These are phyloP conservation scores for Blyttiomyces sp. DNA, from an alignment of 371 early-diverging fungal genomes.

Conservation along the genomic window DNA sequence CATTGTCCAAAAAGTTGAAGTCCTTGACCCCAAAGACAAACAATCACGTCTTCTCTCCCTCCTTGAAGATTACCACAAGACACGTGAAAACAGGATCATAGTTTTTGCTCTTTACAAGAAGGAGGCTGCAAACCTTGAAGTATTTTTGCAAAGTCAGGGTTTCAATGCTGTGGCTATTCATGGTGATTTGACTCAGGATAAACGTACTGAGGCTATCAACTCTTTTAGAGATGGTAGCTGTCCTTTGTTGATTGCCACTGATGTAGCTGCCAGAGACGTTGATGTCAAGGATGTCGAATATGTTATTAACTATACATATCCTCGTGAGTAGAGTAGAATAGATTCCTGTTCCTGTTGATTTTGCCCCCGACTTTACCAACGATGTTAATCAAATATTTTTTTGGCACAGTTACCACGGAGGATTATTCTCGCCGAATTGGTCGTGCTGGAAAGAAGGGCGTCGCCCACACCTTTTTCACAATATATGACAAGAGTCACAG, in stretches of 20 bases:
- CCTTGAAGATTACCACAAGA: slow-evolving; percentile 76
- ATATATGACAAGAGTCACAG: slow-evolving; percentile 92
- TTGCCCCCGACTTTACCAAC: too few species aligned
- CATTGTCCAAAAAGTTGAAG: slow-evolving; percentile 31
- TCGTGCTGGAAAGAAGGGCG: slow-evolving; percentile 94
- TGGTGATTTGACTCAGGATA: slow-evolving; percentile 75
- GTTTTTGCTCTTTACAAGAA: slow-evolving; percentile 94
- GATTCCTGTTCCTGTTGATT: too few species aligned
- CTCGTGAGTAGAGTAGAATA: slow-evolving; percentile 56
- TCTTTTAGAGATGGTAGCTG: slow-evolving; percentile 71
- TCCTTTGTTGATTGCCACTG: slow-evolving; percentile 90
- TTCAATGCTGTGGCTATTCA: slow-evolving; percentile 93
- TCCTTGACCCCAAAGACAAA: slow-evolving; percentile 31
- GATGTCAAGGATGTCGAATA: slow-evolving; percentile 96
- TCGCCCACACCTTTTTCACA: too few species aligned
- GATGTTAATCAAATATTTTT: too few species aligned
- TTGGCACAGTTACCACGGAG: slow-evolving; percentile 24
- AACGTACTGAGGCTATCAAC: slow-evolving; percentile 66
- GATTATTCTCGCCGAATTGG: slow-evolving; percentile 93
- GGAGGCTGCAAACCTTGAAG: slow-evolving; percentile 81
- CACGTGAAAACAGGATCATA: slow-evolving; percentile 71
- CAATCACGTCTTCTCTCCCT: slow-evolving; percentile 67
- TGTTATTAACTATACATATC: slow-evolving; percentile 97
- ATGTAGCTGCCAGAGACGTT: slow-evolving; percentile 98
- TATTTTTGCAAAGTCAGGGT: slow-evolving; percentile 64